Evolutionary conservation across 257 asterid species (phyloP).

Genomic region (Cynanchum wilfordii): DNA sequence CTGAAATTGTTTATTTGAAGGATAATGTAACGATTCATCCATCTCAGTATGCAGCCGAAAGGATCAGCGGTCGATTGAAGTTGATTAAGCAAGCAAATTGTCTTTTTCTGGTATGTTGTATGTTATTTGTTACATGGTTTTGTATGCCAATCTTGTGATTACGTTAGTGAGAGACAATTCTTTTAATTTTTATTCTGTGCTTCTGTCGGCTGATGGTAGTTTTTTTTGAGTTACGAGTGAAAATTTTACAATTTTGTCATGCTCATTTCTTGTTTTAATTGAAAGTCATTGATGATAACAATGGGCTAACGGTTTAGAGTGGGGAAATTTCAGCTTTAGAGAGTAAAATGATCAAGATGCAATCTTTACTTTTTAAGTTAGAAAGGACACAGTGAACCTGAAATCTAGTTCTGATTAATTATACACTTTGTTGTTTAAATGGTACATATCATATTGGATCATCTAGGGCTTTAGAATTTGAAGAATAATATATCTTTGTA

Average conservation of each 20-base stretch:
- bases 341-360: conserved; percentile 3
- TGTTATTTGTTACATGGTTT: background rate
- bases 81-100: conserved; percentile 74
- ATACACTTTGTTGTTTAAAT: background rate
- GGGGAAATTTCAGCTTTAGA: background rate
- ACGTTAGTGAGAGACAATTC: background rate
- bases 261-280: background rate
- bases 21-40: conserved; percentile 99
- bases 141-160: background rate
- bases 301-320: background rate
- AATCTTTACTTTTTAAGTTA: background rate
- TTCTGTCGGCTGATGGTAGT: background rate
- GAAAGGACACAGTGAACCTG: background rate
- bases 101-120: conserved; percentile 64
- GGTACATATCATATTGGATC: background rate
- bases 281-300: background rate
- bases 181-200: background rate
- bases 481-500: background rate
- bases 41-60: conserved; percentile 78
- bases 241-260: background rate
- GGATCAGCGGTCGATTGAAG: conserved; percentile 96
- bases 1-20: conserved; percentile 69
- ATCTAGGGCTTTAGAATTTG: background rate
- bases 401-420: background rate
- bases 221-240: background rate